Conservation (phyloP, 2,329 filamentous ascomycete genomes). For the Aschersonia sp. region DNA sequence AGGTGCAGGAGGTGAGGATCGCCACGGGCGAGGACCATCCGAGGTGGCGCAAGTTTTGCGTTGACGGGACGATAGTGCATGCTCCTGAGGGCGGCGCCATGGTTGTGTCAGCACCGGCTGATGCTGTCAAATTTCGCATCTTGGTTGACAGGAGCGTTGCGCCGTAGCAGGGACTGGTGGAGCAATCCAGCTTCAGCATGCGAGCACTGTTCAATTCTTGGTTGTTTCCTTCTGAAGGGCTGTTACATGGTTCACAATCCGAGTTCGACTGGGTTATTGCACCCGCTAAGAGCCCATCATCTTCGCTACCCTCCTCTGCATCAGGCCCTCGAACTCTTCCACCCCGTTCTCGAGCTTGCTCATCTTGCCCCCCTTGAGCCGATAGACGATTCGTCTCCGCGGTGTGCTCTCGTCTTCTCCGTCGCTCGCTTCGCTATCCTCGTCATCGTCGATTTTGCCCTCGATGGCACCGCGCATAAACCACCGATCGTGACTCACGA, state of each 20-base stretch:
- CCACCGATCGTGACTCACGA: slow-evolving; percentile 75
- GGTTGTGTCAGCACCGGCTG: slow-evolving; percentile 41
- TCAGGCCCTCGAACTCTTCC: slow-evolving; percentile 46
- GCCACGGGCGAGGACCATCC: slow-evolving; percentile 44
- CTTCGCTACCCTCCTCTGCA: slow-evolving; percentile 43
- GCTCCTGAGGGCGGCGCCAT: slow-evolving; percentile 60
- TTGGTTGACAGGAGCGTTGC: slow-evolving; percentile 22
- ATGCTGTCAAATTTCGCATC: slow-evolving; percentile 25
- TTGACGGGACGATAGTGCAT: slow-evolving; percentile 81
- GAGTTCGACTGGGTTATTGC: too few relatives aligned
- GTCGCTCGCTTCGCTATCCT: slow-evolving; percentile 18
- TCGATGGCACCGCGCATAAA: slow-evolving; percentile 58
- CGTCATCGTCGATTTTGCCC: slow-evolving; percentile 17
- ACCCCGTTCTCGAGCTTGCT: slow-evolving; percentile 43
- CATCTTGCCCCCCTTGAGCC: slow-evolving; percentile 44
- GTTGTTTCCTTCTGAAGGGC: too few relatives aligned
- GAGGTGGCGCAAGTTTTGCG: slow-evolving; percentile 71
- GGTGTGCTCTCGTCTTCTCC: slow-evolving; percentile 25
- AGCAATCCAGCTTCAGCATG: too few relatives aligned
- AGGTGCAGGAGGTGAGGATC: slow-evolving; percentile 53
- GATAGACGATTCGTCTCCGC: slow-evolving; percentile 42
- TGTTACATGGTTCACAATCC: too few relatives aligned
- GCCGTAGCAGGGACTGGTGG: not conserved
- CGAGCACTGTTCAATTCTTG: too few relatives aligned
- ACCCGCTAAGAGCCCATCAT: slow-evolving; percentile 13